Evolutionary conservation across 2,329 filamentous ascomycete genomes (phyloP), one percentile per base, ranked within the genome.

Genomic region (Ascochyta koolunga): DNA sequence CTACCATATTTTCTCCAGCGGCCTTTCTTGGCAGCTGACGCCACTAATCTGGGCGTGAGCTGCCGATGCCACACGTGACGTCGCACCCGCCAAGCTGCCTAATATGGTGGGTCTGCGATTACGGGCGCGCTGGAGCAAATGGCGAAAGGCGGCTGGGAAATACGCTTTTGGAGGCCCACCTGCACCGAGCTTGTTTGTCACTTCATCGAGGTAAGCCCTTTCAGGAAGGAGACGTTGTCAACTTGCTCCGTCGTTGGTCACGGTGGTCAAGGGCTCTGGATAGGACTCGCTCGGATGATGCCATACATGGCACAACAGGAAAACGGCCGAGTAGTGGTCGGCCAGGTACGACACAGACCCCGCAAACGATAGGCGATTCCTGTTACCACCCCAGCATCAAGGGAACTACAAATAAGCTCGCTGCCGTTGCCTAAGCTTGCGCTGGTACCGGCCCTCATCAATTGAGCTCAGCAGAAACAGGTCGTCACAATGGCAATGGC

Each of bases 401-500:
- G 41, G 35, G 36, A 45, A 50, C 51, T 61, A 62, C 60, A 67
- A 66, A 67, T 66, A 67, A 62, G 54, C 46, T 61, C 27, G 41
- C 44, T 59, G 58, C 61, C 62, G 50, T 60, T 51, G 50, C 24
- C 38, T 42, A 46, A 53, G 35, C 42, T 59, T 50, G 38, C 41
- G 36, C 58, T 51, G 59, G 53, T 54, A 66, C 57, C 61, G 64
- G 63, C 61, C 54, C 57, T 54, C 47, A 60, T 58, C 62, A 69
- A 66, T 66, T 65, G 61, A 64, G 61, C 61, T 64, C 56, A 57
- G 22, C 51, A 59, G 45, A 65, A 65, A 60, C 60, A 62, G 56
- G 62, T 67, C 57, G 60, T 62, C 59, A 63, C 59, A 60, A 62
- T 61, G 49, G 67, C 49, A 59, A 74, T 74, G 71, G 64, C 67